These are phyloP conservation scores for Paecilomyces niveus DNA, from an alignment of 2,329 filamentous ascomycete species.

Conservation along the genomic window DNA sequence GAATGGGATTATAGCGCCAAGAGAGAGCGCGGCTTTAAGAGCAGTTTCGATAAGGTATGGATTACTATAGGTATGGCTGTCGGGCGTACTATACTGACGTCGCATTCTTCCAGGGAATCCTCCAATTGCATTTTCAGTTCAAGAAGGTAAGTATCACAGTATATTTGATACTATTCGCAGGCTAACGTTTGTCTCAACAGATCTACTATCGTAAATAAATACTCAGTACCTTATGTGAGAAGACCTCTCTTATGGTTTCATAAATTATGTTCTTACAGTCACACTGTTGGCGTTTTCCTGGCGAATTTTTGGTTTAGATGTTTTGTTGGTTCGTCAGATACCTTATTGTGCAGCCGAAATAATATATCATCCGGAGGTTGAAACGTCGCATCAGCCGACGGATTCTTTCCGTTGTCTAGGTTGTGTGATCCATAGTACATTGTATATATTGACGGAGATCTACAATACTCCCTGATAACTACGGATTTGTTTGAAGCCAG, in stretches of 20 bases:
- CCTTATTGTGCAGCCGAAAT: not conserved
- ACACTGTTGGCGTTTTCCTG: not conserved
- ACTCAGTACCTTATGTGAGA: not conserved
- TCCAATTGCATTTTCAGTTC: conserved; percentile 97
- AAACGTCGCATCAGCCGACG: not conserved
- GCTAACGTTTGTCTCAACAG: conserved; percentile 18
- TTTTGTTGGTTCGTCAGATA: not conserved
- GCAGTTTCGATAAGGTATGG: conserved; percentile 92
- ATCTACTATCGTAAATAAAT: conserved; percentile 44
- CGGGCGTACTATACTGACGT: conserved; percentile 1
- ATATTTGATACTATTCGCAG: conserved; percentile 36
- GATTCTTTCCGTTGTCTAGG: too few species aligned
- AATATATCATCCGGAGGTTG: not conserved
- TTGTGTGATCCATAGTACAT: not conserved
- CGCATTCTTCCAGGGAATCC: conserved; percentile 60
- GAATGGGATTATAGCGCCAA: conserved; percentile 99
- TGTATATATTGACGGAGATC: not conserved
- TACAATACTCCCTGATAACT: not conserved
- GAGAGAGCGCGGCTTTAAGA: conserved; percentile 86
- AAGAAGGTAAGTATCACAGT: conserved; percentile 69
- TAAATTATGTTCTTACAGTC: not conserved
- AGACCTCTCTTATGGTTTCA: not conserved
- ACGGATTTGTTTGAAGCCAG: not conserved
- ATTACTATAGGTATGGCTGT: not conserved
- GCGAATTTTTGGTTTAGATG: not conserved